Base-by-base conservation (phyloP, 805 yeast genomes). In the Starmerella apicola region DNA sequence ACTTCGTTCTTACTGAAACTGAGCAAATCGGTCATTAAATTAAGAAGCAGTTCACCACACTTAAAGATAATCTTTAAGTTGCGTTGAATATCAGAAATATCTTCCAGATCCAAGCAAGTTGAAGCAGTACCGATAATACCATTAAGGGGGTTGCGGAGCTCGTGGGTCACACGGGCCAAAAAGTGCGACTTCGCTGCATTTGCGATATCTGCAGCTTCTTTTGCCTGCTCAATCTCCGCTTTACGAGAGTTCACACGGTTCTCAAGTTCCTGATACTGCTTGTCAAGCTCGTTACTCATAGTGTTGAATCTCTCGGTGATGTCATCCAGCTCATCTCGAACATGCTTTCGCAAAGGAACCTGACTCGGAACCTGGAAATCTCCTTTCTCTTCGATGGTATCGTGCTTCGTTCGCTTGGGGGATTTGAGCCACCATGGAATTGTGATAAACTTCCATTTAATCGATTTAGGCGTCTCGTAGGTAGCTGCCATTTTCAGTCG, bases 101-200 rank as follows among this genome's bases (percentile, higher is more conserved):
- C 67, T 49, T 82, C 88, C 22, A 66, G 97, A 19, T 81, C 88
- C 78, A 85, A 76, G 3, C 95, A 88, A 40, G 88, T 82, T 2
- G 95, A 79, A 0, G 97, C 81, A 93, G 91, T 83, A 43, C 98
- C 98, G 44, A 91, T 65, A 27, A 91, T 88, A 57, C 98, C 98
- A 58, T 91, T 91, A 48, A 91, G 64, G 2, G 98, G 98, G 0
- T 98, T 91, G 3, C 97, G 72, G 54, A 91, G 67, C 63, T 91
- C 98, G 58, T 84, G 95, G 0, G 95, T 82, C 15, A 84, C 85
- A 50, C 86, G 82, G 2, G 95, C 95, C 52, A 84, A 78, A 56
- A 84, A 84, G 5, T 83, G 85, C 5, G 97, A 86, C 55, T 91
- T 91, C 3, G 97, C 95, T 51, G 91, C 96, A 58, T 88, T 88